Conservation (phyloP, 305 asterid genomes). For the Petunia hybrid region DNA sequence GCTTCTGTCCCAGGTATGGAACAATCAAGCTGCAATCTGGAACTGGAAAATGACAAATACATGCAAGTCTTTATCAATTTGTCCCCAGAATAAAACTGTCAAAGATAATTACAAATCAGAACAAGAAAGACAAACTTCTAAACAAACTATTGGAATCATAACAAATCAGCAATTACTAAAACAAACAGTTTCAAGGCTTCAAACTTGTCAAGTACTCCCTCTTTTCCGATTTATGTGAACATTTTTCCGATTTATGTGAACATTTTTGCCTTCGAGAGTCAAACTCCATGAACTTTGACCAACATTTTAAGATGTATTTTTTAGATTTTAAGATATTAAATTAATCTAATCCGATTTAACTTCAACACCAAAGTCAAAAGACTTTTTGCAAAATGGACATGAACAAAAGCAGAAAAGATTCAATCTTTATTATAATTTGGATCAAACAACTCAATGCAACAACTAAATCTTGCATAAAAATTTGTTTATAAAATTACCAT, state of each 20-base stretch:
- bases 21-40: not conserved
- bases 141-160: not conserved
- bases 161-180: not conserved
- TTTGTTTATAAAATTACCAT: not conserved
- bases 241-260: no score
- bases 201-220: not conserved
- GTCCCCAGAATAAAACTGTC: not conserved
- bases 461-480: not conserved
- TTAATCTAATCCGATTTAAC: no score
- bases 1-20: slow-evolving; percentile 15
- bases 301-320: no score
- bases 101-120: not conserved
- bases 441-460: not conserved
- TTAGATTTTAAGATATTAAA: no score
- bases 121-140: not conserved
- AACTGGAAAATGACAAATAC: not conserved
- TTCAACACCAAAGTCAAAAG: not conserved
- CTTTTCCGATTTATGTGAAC: no score
- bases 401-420: not conserved
- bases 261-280: no score
- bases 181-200: not conserved
- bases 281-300: no score
- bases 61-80: not conserved
- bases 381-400: not conserved
- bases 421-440: not conserved